Evolutionary conservation across 23 red algal species (phyloP), one percentile per base, ranked within the genome.

Genomic region (Agarophyton chilense): DNA sequence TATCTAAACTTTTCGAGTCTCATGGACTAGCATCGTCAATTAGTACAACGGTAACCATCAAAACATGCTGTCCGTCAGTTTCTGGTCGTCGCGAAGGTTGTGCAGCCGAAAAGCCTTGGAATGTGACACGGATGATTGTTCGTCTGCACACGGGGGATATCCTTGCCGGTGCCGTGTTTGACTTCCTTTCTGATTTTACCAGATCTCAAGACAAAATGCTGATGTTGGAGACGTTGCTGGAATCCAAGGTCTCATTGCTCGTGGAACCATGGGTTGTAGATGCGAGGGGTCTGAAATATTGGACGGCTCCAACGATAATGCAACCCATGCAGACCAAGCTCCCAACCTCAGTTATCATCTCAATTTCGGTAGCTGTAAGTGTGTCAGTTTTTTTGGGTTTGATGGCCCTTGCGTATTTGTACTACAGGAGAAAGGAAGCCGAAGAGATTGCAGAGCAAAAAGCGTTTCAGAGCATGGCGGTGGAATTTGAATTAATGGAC

Each of bases 231-330:
- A 45, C 3, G 11, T 14, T 72, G 10, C 56, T 86, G 22, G 14
- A 35, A 38, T 39, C 84, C 0, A 66, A 80, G 40, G 58, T 74
- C 21, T 26, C 13, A 0, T 26, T 92, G 21, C 41, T 92, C 7
- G 51, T 36, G 9, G 77, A 63, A 43, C 90, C 90, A 17, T 93
- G 90, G 90, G 90, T 93, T 11, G 90, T 93, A 0, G 90, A 93
- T 51, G 58, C 90, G 8, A 78, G 62, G 29, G 90, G 90, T 6
- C 36, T 73, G 65, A 71, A 77, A 4, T 93, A 84, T 28, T 93
- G 90, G 90, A 71, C 90, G 6, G 79, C 90, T 19, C 90, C 90
- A 2, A 52, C 61, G 6, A 55, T 90, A n/a, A 47, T 84, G 55
- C 36, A 84, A 18, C 55, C 56, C 34, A 35, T 26, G 14, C 42